A percentile compares a stretch with the other conserved stretches of the same genome.
Evolutionary conservation across 2,329 filamentous ascomycete genomes (phyloP).

Genomic region (Tolypocladium nubicola): DNA sequence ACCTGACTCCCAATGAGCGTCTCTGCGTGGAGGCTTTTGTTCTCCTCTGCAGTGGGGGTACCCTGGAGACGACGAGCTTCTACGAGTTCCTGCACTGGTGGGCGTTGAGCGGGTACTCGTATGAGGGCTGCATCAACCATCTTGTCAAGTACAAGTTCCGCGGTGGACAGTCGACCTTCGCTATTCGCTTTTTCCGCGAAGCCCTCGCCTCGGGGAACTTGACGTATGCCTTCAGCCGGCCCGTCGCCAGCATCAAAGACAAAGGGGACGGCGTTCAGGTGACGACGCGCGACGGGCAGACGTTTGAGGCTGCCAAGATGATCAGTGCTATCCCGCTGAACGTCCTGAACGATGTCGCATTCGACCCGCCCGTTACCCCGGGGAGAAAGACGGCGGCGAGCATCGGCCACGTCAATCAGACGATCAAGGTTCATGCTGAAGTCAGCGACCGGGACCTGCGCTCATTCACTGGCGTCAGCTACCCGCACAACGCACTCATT

Average conservation of each 20-base stretch:
- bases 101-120: constrained; percentile 30
- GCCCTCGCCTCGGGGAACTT: constrained; percentile 26
- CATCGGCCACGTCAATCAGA: constrained; percentile 33
- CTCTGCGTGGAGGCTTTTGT: constrained; percentile 28
- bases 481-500: constrained; percentile 29
- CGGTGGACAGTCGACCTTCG: constrained; percentile 33
- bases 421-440: constrained; percentile 35
- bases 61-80: constrained; percentile 30
- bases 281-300: constrained; percentile 17
- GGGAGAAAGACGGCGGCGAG: constrained; percentile 24
- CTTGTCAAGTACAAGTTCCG: constrained; percentile 30
- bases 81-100: constrained; percentile 38
- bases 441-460: constrained; percentile 26
- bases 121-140: constrained; percentile 25
- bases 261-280: constrained; percentile 18
- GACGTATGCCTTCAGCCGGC: constrained; percentile 28
- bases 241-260: constrained; percentile 21
- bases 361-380: constrained; percentile 25
- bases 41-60: constrained; percentile 30
- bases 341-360: constrained; percentile 27
- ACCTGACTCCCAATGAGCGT: constrained; percentile 28
- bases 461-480: constrained; percentile 31
- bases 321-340: constrained; percentile 34
- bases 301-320: constrained; percentile 17
- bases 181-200: constrained; percentile 32